Conservation (phyloP, 148 eudicot genomes). For the Cornus kousa region DNA sequence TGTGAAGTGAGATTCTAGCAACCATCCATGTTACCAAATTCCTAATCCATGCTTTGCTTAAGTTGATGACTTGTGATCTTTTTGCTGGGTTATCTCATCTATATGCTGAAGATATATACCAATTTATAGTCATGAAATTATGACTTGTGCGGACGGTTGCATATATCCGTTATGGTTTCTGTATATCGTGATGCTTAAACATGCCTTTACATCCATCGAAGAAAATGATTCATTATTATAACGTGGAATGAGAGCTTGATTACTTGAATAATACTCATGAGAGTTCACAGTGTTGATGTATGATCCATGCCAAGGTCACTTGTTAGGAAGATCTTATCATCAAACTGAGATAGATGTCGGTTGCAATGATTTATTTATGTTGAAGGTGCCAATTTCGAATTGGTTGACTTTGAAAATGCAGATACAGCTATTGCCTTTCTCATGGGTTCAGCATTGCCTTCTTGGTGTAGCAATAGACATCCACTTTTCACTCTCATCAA, state of each 20-base stretch:
- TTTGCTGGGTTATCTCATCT: neutral
- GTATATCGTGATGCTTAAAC: constrained; percentile 15
- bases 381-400: constrained; percentile 88
- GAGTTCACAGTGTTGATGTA: constrained; percentile 39
- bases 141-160: constrained; percentile 5
- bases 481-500: constrained; percentile 73
- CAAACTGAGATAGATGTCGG: constrained; percentile 50
- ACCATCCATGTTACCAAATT: neutral
- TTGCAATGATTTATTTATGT: constrained; percentile 73
- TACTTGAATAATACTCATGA: constrained; percentile 32
- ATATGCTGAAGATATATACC: neutral
- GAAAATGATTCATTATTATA: constrained; percentile 11
- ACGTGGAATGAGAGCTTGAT: constrained; percentile 24
- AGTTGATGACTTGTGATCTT: neutral
- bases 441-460: constrained; percentile 85
- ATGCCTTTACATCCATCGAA: constrained; percentile 13
- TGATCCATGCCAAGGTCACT: constrained; percentile 46
- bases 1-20: neutral
- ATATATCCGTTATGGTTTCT: constrained; percentile 18
- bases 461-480: constrained; percentile 93
- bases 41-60: neutral
- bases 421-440: constrained; percentile 82
- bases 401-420: constrained; percentile 99
- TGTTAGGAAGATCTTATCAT: constrained; percentile 56
- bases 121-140: constrained; percentile 1